Conservation (phyloP, 257 asterid genomes). For the Solanum peruvianum region DNA sequence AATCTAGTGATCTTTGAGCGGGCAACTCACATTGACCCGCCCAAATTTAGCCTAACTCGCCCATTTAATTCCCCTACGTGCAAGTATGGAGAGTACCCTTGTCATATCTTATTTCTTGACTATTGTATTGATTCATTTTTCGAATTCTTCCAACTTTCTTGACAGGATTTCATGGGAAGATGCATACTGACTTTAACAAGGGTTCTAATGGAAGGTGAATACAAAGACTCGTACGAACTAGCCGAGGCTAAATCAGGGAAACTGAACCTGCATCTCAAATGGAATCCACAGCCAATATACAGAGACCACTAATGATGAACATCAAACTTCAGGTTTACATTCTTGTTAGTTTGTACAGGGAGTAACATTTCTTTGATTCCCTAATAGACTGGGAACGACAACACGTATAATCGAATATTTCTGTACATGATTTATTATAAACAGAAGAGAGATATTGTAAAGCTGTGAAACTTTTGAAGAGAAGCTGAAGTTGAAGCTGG, state of each 20-base stretch:
- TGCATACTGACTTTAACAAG: conserved; percentile 79
- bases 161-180: conserved; percentile 79
- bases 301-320: conserved; percentile 19
- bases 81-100: not conserved
- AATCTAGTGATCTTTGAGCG: not conserved
- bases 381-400: not conserved
- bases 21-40: not conserved
- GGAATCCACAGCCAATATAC: conserved; percentile 65
- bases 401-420: not conserved
- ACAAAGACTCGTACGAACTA: conserved; percentile 30
- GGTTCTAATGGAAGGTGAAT: conserved; percentile 60
- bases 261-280: conserved; percentile 60
- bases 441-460: not conserved
- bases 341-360: not conserved
- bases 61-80: not conserved
- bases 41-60: not conserved
- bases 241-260: conserved; percentile 57
- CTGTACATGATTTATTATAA: not conserved
- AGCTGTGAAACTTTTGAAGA: not conserved
- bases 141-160: not conserved
- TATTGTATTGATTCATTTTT: not conserved
- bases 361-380: not conserved
- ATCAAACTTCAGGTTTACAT: not conserved
- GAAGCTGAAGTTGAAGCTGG: not conserved
- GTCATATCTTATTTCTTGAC: not conserved